Base-by-base conservation (phyloP, 2,329 filamentous ascomycete species). In the Trichoderma sp. region DNA sequence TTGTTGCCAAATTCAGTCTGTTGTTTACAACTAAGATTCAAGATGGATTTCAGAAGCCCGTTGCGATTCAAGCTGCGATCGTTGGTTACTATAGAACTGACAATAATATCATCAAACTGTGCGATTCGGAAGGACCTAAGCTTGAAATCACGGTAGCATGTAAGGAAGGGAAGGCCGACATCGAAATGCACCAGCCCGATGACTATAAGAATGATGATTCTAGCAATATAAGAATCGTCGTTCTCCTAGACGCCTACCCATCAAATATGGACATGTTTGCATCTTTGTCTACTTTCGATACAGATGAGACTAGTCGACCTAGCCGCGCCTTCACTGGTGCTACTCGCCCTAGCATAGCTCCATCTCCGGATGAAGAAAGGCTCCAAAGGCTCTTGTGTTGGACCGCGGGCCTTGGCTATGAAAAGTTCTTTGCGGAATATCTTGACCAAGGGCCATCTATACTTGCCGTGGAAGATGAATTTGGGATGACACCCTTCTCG, bases 401-500 rank as follows among this genome's bases (percentile, higher is more conserved):
- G 58, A 50, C 58, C 2, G 58, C 58, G 2, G 58, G 12, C 1
- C 39, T 61, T 4, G 58, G 58, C 0, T 8, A 61, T 13, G 12
- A 17, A 0, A 17, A 2, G 0, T 15, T 50, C 7, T 61, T 61
- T 19, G 29, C 1, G 1, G 58, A 39, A 25, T 61, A 61, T 61
- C 58, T 61, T 13, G 58, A 61, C 19, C 58, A 50, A 50, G 27
- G 3, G 2, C 58, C 58, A 13, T 17, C 9, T 1, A 15, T 45
- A 0, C 39, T 61, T 15, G 9, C 22, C 5, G n/a, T 50, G 12
- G 39, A 50, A 17, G 58, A 61, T 35, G 39, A 45, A 4, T 50
- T 61, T 3, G 58, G 58, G 15, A 50, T 48, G 58, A 61, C 58
- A 3, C 58, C 58, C 0, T 61, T 61, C 8, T 61, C 58, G 10